Evolutionary conservation across 768 basidiomycete species (phyloP).

Genomic region (Lactarius sanguifluus): DNA sequence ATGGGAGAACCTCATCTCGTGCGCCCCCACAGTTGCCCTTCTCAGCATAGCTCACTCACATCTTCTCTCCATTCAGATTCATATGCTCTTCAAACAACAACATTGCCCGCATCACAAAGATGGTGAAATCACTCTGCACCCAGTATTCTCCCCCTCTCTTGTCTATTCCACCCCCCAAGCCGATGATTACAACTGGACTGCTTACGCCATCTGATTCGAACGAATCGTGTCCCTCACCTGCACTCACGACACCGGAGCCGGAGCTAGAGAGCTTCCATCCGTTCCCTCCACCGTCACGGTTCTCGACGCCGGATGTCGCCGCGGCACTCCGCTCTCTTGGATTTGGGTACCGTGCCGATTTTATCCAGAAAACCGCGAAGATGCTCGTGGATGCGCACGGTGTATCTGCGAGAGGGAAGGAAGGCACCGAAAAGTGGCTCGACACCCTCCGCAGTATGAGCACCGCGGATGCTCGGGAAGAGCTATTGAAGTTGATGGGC

Average conservation of each 20-base stretch:
- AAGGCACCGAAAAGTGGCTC: constrained; percentile 64
- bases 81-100: constrained; percentile 99
- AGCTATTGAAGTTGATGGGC: constrained; percentile 80
- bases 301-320: constrained; percentile 59
- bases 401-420: constrained; percentile 31
- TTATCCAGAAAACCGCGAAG: constrained; percentile 78
- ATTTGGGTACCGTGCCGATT: constrained; percentile 94
- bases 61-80: constrained; percentile 54
- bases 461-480: constrained; percentile 64
- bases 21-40: constrained; percentile 37
- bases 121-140: constrained; percentile 81
- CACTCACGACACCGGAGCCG: constrained; percentile 23
- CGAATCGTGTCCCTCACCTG: constrained; percentile 23
- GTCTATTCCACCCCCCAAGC: constrained; percentile 41
- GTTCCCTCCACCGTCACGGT: constrained; percentile 76
- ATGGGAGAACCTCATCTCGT: constrained; percentile 96
- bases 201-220: constrained; percentile 29
- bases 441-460: constrained; percentile 46
- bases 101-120: constrained; percentile 89
- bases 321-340: constrained; percentile 73
- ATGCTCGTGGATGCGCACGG: constrained; percentile 67
- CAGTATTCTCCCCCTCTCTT: constrained; percentile 74
- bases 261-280: constrained; percentile 58
- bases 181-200: constrained; percentile 35
- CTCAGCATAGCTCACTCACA: not conserved